Evolutionary conservation across 2,329 filamentous ascomycete genomes (phyloP).

Genomic region (Helminthosporium solani): DNA sequence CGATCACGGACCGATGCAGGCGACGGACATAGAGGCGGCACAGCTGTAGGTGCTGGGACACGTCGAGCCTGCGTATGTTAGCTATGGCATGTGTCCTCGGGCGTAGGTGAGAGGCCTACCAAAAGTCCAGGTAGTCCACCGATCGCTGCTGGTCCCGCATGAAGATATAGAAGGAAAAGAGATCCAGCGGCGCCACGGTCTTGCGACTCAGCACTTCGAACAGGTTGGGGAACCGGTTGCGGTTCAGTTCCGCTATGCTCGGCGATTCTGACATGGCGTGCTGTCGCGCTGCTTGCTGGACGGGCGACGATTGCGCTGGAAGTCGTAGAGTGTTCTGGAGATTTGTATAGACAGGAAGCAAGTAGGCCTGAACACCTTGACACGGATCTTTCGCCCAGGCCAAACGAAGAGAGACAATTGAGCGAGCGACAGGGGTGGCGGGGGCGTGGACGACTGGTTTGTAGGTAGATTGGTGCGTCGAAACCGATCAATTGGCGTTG

Average conservation of each 20-base stretch:
- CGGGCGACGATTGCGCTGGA: conserved; percentile 16
- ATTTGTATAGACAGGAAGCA: background rate
- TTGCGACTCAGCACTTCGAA: conserved; percentile 94
- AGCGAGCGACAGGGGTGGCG: conserved; percentile 19
- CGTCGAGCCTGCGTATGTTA: conserved; percentile 78
- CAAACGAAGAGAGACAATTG: conserved; percentile 10
- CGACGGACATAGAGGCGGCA: conserved; percentile 97
- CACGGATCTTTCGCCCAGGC: conserved; percentile 1
- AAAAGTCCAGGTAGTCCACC: conserved; percentile 97
- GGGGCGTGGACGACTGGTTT: conserved; percentile 7
- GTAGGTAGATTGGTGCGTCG: conserved; percentile 5
- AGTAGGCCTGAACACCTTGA: background rate
- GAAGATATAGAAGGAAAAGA: conserved; percentile 99
- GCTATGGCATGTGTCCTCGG: conserved; percentile 11
- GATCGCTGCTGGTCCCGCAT: conserved; percentile 98
- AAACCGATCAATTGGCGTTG: conserved; percentile 19
- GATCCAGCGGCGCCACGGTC: conserved; percentile 91
- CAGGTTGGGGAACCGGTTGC: conserved; percentile 87
- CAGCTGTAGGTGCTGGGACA: conserved; percentile 97
- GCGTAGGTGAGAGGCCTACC: conserved; percentile 59
- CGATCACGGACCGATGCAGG: conserved; percentile 85
- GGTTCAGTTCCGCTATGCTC: conserved; percentile 38
- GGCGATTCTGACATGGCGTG: conserved; percentile 27
- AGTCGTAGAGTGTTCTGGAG: conserved; percentile 6
- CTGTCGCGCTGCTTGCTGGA: conserved; percentile 6